Evolutionary conservation across 2,329 filamentous ascomycete genomes (phyloP), one percentile per base, ranked within the genome.

Genomic region (Chaetomiaceae sp.): DNA sequence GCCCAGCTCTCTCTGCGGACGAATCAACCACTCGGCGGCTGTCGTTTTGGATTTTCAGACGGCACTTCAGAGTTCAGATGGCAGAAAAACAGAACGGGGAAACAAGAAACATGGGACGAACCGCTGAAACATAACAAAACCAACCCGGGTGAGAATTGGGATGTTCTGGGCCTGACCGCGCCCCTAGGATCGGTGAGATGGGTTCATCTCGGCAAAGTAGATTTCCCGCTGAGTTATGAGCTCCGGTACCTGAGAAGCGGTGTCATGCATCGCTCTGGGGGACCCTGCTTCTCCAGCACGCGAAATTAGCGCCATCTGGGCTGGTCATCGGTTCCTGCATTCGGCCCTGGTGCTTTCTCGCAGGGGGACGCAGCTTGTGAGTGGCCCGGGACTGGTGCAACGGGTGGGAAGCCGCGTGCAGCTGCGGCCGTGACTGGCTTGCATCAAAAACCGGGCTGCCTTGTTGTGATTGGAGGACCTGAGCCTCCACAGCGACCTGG

Each of bases 301-400:
- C 57, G 60, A 62, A 42, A 62, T 63, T 60, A 56, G 58, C 58
- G 56, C 60, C 57, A 61, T 61, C 57, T 54, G 9, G 52, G 34
- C 20, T 37, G 27, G 33, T 32, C 23, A 29, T 50, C 48, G 42
- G 55, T 59, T 55, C 59, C 60, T 63, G 61, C 61, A 59, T 59
- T 49, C 47, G 48, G 41, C 40, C 50, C 43, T 40, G 44, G 43
- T 36, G n/a, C n/a, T n/a, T 51, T 25, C n/a, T 34, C 49, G 36
- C 34, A 38, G 18, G 30, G 41, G n/a, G 9, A 6, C 30, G 40
- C 42, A 40, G 38, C 21, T 32, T 54, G 20, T 58, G 55, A 56
- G 11, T 58, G 57, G 55, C 50, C 14, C n/a, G n/a, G 21, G 40
- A 16, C 29, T 27, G 49, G 25, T 40, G 18, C 51, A 57, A 38